phyloP scores from a whole-genome alignment of 768 basidiomycete genomes.

The Tulasnella sp. region DNA sequence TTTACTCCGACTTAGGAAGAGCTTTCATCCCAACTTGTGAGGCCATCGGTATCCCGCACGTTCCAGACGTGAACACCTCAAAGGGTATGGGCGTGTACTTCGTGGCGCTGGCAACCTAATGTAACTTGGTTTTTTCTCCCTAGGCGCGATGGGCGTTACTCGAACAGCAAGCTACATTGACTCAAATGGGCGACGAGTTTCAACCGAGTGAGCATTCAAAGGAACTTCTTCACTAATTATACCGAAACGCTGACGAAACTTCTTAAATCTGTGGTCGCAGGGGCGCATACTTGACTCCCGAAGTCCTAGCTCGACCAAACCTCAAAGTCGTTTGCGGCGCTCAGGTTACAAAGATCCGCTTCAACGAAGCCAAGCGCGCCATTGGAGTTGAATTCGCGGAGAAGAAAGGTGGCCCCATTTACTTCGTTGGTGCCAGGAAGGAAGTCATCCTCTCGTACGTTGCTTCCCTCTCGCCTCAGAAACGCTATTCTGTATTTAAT shows the following conservation, averaged over 20 bases:
- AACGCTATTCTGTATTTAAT: no score
- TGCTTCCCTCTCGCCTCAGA: not conserved
- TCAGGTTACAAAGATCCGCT: slow-evolving; percentile 36
- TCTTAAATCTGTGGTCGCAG: not conserved
- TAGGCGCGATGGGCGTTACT: no score
- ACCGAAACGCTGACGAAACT: no score
- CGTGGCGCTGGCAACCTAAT: no score
- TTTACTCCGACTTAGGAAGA: not conserved
- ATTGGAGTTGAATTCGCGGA: slow-evolving; percentile 37
- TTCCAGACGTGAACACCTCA: no score
- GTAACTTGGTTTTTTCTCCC: no score
- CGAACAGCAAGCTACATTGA: no score
- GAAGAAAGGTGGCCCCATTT: slow-evolving; percentile 2
- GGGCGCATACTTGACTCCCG: slow-evolving; percentile 37
- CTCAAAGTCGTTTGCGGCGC: slow-evolving; percentile 33
- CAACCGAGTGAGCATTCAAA: no score
- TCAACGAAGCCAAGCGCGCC: slow-evolving; percentile 22
- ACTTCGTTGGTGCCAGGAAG: slow-evolving; percentile 27
- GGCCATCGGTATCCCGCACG: no score
- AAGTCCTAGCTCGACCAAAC: slow-evolving; percentile 36
- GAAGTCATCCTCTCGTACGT: slow-evolving; percentile 38
- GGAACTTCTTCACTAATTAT: no score
- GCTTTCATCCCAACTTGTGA: slow-evolving; percentile 23
- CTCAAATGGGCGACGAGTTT: no score
- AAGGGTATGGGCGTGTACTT: no score